Percentiles rank a stretch among this genome's conserved stretches.
These are phyloP conservation scores for Tetrahymena borealis DNA, from an alignment of 73 alveolate genomes.

Conservation along the genomic window DNA sequence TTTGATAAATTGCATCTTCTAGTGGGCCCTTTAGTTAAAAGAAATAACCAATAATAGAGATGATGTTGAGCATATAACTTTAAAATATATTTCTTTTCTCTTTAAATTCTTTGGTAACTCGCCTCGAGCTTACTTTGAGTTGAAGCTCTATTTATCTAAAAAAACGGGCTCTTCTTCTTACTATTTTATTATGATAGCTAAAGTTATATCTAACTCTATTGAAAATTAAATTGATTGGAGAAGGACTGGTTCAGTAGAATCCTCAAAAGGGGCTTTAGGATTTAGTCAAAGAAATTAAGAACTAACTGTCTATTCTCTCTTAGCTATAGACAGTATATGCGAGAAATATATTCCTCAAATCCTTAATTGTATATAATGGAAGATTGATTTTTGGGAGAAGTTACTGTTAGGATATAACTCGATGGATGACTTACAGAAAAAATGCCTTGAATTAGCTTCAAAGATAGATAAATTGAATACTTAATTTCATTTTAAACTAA, in stretches of 20 bases:
- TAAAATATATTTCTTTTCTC: neutral
- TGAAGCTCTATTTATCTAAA: neutral
- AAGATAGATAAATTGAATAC: neutral
- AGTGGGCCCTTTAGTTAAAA: neutral
- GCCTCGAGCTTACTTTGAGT: neutral
- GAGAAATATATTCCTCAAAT: neutral
- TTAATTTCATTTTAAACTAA: neutral
- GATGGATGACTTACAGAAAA: neutral
- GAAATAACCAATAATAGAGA: neutral
- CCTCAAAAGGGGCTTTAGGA: neutral
- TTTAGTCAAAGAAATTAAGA: neutral
- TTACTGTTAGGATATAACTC: neutral
- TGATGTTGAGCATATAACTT: neutral
- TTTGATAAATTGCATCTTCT: neutral
- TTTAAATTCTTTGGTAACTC: neutral
- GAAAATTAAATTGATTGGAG: neutral
- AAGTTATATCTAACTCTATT: neutral
- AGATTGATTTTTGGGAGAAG: neutral
- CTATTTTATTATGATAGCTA: neutral
- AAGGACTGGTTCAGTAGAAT: neutral
- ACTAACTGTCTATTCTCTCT: neutral
- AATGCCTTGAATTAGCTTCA: neutral
- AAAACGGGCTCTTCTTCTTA: neutral
- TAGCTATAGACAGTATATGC: neutral
- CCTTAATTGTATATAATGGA: neutral